Evolutionary conservation across 768 basidiomycete species (phyloP), one percentile per base, ranked within the genome.

Genomic region (Lactifluus volemus): DNA sequence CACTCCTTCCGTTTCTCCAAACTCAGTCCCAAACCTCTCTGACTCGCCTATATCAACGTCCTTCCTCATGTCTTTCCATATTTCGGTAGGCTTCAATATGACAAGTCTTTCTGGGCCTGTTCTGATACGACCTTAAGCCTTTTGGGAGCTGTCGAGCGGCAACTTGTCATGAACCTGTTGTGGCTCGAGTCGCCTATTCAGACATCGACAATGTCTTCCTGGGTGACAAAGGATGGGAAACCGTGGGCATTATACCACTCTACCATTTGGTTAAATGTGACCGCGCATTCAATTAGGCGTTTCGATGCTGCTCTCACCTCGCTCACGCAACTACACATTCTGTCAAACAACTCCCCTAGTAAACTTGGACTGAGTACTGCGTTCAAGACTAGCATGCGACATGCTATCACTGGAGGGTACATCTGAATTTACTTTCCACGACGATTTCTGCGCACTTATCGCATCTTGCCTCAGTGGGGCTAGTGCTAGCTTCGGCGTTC

Each of bases 341-440:
- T 90, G 42, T 79, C 84, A 29, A 81, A 75, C 52, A 61, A 47
- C 39, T 79, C 82, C 10, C 61, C 78, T 10, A 77, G 76, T n/a
- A 89, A 86, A 68, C 73, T 89, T 42, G 78, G 80, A 1, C 74
- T 96, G 67, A 91, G 87, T 70, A 63, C 80, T 2, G 85, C 83
- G 7, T 92, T 94, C 78, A 89, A 89, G 70, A 76, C 83, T 1
- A 85, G 84, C 67, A 77, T 97, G 62, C 79, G 93, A 63, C 85
- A 88, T 64, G 92, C 94, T 25, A 77, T 96, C 39, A 92, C 89
- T 3, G 93, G 92, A 70, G 91, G 93, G 93, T 92, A 72, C 71
- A 79, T 72, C 32, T 51, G 30, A 34, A 11, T 36, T 17, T 11
- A 55, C 21, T 49, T 57, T 25, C 41, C 14, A 14, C 39, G 49